Evolutionary conservation across 768 basidiomycete species (phyloP), one percentile per base, ranked within the genome.

Genomic region (Asterophora lycoperdoides): DNA sequence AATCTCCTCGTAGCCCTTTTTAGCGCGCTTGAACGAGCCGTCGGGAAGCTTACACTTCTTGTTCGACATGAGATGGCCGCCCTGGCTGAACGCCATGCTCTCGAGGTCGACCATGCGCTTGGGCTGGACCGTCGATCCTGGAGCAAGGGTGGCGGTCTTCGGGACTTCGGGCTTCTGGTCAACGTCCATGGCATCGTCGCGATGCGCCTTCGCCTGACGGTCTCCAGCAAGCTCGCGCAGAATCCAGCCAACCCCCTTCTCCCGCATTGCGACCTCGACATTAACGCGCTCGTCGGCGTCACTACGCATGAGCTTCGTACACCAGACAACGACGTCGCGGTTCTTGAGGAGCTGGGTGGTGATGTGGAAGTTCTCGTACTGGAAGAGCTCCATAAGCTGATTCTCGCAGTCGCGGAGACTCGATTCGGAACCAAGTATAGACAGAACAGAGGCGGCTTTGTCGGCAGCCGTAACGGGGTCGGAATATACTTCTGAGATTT

Each of bases 21-120:
- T 85, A 14, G 89, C 80, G 39, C 95, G 86, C 70, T 98, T 98
- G 78, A 97, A 94, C 13, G 93, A 96, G 4, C 96, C 96, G 34
- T 96, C 93, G 0, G 96, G 96, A 3, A 98, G 83, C 64, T 94
- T 96, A 71, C 88, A 90, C 71, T 97, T 97, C 70, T 97, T 97
- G 73, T 98, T 97, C 13, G 91, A 91, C 95, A 98, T 99, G 52
- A 97, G 71, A 52, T 97, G 94, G 0, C 91, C 93, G 18, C 94
- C 96, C 60, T 97, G 93, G 39, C 83, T 83, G 69, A 99, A 99
- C n/a, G 90, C 86, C 86, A 98, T 88, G 51, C 81, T 80, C 59
- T 96, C 93, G 44, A 99, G 75, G 64, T 98, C 96, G 30, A 99
- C 78, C 0, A 80, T 84, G 33, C 75, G 76, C 56, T 92, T 90